A percentile compares a stretch with the other conserved stretches of the same genome.
phyloP scores from a whole-genome alignment of 208 protist species.

The Trichomonas vaginalis region DNA sequence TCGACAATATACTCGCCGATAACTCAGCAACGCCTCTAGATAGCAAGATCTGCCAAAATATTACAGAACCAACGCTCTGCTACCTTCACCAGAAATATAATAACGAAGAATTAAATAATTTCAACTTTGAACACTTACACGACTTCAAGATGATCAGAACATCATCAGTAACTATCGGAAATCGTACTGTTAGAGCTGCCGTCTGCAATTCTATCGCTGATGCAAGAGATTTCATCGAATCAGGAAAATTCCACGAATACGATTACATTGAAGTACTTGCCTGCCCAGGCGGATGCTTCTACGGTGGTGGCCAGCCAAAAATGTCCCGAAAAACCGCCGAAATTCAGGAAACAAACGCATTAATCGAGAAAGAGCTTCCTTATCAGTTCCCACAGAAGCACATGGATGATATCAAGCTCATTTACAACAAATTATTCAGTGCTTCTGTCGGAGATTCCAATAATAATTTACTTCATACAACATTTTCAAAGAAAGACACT shows the following conservation, averaged over 20 bases:
- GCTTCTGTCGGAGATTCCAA: neutral
- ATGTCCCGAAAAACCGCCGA: neutral
- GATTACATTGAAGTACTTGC: neutral
- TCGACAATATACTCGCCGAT: slow-evolving; percentile 30
- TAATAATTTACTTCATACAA: neutral
- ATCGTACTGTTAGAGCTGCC: neutral
- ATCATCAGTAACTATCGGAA: neutral
- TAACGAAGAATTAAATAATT: neutral
- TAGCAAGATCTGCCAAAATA: slow-evolving; percentile 33
- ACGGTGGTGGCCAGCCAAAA: neutral
- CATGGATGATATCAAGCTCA: neutral
- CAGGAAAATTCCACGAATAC: neutral
- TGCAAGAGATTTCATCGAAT: neutral
- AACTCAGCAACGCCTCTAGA: slow-evolving; percentile 27
- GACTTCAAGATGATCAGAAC: neutral
- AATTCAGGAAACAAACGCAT: neutral
- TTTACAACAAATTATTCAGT: neutral
- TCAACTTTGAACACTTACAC: neutral
- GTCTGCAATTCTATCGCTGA: neutral
- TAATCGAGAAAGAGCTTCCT: no score
- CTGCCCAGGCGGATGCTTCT: neutral
- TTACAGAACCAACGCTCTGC: slow-evolving; percentile 36
- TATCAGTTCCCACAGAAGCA: no score
- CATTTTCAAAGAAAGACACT: neutral
- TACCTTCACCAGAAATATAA: neutral